Evolutionary conservation across 129 eudicot species (phyloP).

Genomic region (Flaveria linearis): DNA sequence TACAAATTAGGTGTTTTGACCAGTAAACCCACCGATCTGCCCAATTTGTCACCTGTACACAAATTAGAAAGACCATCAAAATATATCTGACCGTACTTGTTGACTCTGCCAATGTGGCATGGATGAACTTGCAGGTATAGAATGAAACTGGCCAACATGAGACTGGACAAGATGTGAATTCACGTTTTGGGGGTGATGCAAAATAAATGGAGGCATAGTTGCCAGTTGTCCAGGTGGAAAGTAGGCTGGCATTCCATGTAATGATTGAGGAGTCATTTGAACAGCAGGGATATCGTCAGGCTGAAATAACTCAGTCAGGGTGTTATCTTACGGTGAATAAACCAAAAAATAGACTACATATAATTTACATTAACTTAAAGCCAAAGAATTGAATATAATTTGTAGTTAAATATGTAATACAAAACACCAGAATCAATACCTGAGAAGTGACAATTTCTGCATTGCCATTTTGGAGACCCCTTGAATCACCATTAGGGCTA

Average conservation of each 20-base stretch:
- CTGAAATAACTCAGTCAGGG: slow-evolving; percentile 39
- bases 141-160: slow-evolving; percentile 62
- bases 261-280: slow-evolving; percentile 63
- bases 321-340: background rate
- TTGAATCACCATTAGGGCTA: slow-evolving; percentile 44
- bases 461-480: slow-evolving; percentile 51
- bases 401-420: background rate
- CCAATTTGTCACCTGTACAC: background rate
- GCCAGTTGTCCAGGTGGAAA: slow-evolving; percentile 78
- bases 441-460: slow-evolving; percentile 49
- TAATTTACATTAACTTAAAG: background rate
- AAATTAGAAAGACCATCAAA: background rate
- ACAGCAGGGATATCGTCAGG: slow-evolving; percentile 54
- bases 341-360: background rate
- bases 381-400: background rate
- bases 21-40: background rate
- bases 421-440: slow-evolving; percentile 33
- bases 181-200: slow-evolving; percentile 75
- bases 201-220: slow-evolving; percentile 80
- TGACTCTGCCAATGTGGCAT: slow-evolving; percentile 74
- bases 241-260: slow-evolving; percentile 82
- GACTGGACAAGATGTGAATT: slow-evolving; percentile 73
- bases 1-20: background rate
- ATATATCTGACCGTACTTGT: slow-evolving; percentile 50
- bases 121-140: slow-evolving; percentile 59